These are phyloP conservation scores for Lachnellula subtilissima DNA, from an alignment of 2,329 filamentous ascomycete genomes.

Conservation along the genomic window DNA sequence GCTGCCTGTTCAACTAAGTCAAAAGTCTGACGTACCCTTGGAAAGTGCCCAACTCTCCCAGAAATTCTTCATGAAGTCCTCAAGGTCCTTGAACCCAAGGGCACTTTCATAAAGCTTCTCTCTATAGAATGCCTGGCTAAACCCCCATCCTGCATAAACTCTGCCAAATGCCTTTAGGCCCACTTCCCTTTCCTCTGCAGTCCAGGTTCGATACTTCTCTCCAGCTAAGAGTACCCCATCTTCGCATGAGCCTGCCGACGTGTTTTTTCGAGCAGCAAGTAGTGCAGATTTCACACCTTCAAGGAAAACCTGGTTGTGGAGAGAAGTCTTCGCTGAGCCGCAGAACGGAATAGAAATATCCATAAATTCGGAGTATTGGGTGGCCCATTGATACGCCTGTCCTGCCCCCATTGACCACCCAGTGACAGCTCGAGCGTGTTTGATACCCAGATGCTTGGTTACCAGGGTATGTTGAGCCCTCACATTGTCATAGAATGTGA, in stretches of 20 bases:
- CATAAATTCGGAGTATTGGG: conserved; percentile 51
- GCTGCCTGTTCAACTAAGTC: not conserved
- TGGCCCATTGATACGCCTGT: conserved; percentile 60
- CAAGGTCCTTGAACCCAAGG: conserved; percentile 62
- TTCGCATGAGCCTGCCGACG: conserved; percentile 47
- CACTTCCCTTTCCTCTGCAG: conserved; percentile 45
- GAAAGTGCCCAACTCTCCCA: conserved; percentile 72
- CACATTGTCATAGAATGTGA: conserved; percentile 66
- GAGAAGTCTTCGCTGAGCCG: conserved; percentile 56
- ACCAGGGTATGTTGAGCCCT: conserved; percentile 60
- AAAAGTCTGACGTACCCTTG: conserved; percentile 44
- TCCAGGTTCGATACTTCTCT: conserved; percentile 44
- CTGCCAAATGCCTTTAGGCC: conserved; percentile 68
- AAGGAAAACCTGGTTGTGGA: conserved; percentile 66
- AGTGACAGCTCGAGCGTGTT: conserved; percentile 56
- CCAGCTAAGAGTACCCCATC: conserved; percentile 37
- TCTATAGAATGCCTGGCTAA: conserved; percentile 74
- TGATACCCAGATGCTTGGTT: conserved; percentile 57
- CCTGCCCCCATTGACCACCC: conserved; percentile 70
- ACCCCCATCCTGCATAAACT: conserved; percentile 78
- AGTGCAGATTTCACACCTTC: conserved; percentile 59
- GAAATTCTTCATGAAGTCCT: conserved; percentile 69
- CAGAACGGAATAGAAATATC: conserved; percentile 63
- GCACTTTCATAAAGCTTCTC: conserved; percentile 60
- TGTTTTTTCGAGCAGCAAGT: conserved; percentile 50